Base-by-base conservation (phyloP, 495 filamentous ascomycete genomes). In the Aspergillus conjunctus region DNA sequence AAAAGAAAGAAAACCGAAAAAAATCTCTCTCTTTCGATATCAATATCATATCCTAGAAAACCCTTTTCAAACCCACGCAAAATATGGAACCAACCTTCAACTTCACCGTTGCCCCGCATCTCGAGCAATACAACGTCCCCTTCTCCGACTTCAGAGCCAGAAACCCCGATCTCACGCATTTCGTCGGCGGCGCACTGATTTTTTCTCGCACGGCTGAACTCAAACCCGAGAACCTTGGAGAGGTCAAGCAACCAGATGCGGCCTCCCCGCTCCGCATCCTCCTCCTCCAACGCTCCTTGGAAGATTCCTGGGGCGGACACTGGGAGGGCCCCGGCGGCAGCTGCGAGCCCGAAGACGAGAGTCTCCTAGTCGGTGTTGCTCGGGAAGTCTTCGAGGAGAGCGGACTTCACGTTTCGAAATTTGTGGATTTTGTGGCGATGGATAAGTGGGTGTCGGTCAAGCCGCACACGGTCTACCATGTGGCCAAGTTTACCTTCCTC, bases 301-400 rank as follows among this genome's bases (percentile, higher is more conserved):
- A 82, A 8, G 65, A 69, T 52, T 74, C 76, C 1, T 82, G 76
- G 64, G 76, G 78, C 0, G 69, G 75, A 14, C 67, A 65, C 58
- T 87, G 86, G 86, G 86, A 89, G 60, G 68, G 82, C 1, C 85
- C 85, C 1, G 84, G 86, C 2, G 86, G 86, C 5, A 70, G 74
- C 11, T 65, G 66, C 34, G 84, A 87, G 22, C 53, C 63, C 1
- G 56, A 68, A 15, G 60, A 60, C 1, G 60, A 66, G 11, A 85
- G 80, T 0, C 68, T 89, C 15, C 73, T 88, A 0, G 78, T 83
- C 49, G 78, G 78, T 0, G 76, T 81, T 0, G 84, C 73, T 14
- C 71, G 86, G 1, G 84, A 87, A 65, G 76, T 85, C 2, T 69
- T 73, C 26, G 86, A 89, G 68, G 85, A 88, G 65, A 84, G 80